Base-by-base conservation (phyloP, 2,329 filamentous ascomycete genomes). In the Knufia fluminis region DNA sequence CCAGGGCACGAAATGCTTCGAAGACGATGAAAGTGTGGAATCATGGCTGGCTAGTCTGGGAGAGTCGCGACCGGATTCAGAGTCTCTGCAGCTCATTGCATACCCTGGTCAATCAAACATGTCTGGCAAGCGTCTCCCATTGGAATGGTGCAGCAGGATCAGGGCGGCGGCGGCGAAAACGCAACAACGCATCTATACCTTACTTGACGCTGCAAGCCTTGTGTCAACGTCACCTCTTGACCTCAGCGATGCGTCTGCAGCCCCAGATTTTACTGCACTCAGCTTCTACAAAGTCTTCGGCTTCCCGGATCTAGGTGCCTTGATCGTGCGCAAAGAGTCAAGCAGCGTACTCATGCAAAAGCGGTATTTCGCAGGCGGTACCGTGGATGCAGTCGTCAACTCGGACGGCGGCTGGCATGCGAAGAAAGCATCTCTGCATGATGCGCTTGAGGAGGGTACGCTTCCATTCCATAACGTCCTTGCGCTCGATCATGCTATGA, bases 281-380 rank as follows among this genome's bases (percentile, higher is more conserved):
- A 96, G 90, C 65, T 81, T 97, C 55, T 94, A 96, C 70, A 98
- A 97, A 65, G 90, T 96, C n/a, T 97, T 97, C 64, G 91, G 92
- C 1, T 96, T 96, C 56, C 91, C 91, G 0, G 87, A 97, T 62
- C 72, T 97, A 1, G 91, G 91, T 1, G 89, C 83, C 1, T 68
- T 98, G 51, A 80, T 97, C 24, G 80, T 97, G 10, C 80, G 85
- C 36, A 89, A 86, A 58, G 74, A 78, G 26, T 78, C 85, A 10
- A 79, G 78, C 4, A 64, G 74, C 33, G 62, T 83, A 2, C 81
- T 95, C 41, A 70, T 77, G 26, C 71, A 73, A 36, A 79, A 88
- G 52, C 81, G 72, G 54, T 98, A 94, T 60, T 98, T 98, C 67
- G 91, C 91, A 4, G 92, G 91, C 4, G 92, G 92, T 2, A 97